Percentiles rank a stretch among this genome's conserved stretches.
These are phyloP conservation scores for Angomonas deanei DNA, from an alignment of 208 protist genomes.

Conservation along the genomic window DNA sequence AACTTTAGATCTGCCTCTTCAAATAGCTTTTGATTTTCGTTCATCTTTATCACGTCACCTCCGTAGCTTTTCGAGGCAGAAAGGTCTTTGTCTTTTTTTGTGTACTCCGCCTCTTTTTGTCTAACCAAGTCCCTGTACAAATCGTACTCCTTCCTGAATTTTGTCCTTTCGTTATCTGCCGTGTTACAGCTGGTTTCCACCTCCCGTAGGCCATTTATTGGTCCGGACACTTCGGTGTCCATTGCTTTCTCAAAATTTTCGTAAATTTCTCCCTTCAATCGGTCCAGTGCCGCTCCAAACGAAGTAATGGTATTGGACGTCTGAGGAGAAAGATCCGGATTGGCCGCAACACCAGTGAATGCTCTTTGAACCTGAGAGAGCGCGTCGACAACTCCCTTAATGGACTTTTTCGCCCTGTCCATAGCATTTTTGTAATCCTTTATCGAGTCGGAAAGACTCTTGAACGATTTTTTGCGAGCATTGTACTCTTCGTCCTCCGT, in stretches of 20 bases:
- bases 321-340: constrained; percentile 12
- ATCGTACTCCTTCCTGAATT: constrained; percentile 48
- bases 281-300: constrained; percentile 19
- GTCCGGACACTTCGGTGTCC: constrained; percentile 21
- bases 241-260: constrained; percentile 25
- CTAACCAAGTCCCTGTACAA: constrained; percentile 36
- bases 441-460: constrained; percentile 19
- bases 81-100: constrained; percentile 42
- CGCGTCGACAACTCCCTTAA: constrained; percentile 23
- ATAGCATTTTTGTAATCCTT: constrained; percentile 31
- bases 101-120: constrained; percentile 45
- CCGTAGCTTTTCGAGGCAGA: constrained; percentile 36
- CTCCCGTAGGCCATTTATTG: constrained; percentile 19
- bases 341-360: constrained; percentile 25
- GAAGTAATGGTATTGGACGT: constrained; percentile 18
- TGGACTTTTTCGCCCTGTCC: constrained; percentile 25
- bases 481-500: constrained; percentile 43
- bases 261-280: constrained; percentile 16
- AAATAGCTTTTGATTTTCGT: background rate
- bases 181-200: constrained; percentile 38
- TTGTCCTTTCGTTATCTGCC: constrained; percentile 31
- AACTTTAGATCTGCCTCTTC: constrained; percentile 24
- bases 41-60: constrained; percentile 30
- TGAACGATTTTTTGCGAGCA: constrained; percentile 21
- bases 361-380: constrained; percentile 22